These are phyloP conservation scores for Debaryomyces psychrophilus DNA, from an alignment of 1,139 yeast genomes.

Conservation along the genomic window DNA sequence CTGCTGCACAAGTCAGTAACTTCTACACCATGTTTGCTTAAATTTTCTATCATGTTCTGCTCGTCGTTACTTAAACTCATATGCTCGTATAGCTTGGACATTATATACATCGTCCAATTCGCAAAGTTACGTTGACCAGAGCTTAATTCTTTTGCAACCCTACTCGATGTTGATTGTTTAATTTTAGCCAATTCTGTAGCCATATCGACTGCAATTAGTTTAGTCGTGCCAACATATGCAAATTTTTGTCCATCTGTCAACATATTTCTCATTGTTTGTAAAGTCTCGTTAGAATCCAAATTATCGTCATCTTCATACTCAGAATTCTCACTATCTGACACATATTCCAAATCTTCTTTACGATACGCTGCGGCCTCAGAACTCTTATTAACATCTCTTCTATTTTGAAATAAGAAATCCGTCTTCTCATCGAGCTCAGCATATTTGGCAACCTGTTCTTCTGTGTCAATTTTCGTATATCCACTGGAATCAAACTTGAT, in stretches of 20 bases:
- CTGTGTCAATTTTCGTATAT: slow-evolving; percentile 87
- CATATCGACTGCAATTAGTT: slow-evolving; percentile 75
- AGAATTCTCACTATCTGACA: slow-evolving; percentile 26
- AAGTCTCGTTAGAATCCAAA: slow-evolving; percentile 59
- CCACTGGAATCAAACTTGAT: slow-evolving; percentile 46
- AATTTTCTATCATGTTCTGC: slow-evolving; percentile 81
- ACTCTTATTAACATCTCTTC: slow-evolving; percentile 14
- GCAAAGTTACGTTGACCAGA: slow-evolving; percentile 80
- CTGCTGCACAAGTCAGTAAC: slow-evolving; percentile 70
- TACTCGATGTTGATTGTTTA: slow-evolving; percentile 54
- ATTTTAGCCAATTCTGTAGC: slow-evolving; percentile 74
- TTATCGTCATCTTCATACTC: slow-evolving; percentile 42
- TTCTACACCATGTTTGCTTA: slow-evolving; percentile 82
- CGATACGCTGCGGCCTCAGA: slow-evolving; percentile 14
- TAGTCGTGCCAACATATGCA: slow-evolving; percentile 87
- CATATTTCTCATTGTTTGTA: slow-evolving; percentile 80
- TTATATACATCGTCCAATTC: slow-evolving; percentile 80
- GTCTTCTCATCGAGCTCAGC: slow-evolving; percentile 77
- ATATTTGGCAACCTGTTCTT: slow-evolving; percentile 81
- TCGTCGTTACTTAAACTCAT: slow-evolving; percentile 75
- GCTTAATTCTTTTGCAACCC: slow-evolving; percentile 62
- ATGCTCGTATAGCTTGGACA: slow-evolving; percentile 77
- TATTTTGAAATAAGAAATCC: slow-evolving; percentile 68
- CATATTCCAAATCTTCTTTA: slow-evolving; percentile 29
- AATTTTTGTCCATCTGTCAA: slow-evolving; percentile 82